These are phyloP conservation scores for Phytophthora boehmeriae DNA, from an alignment of 352 stramenopile species.

Conservation along the genomic window DNA sequence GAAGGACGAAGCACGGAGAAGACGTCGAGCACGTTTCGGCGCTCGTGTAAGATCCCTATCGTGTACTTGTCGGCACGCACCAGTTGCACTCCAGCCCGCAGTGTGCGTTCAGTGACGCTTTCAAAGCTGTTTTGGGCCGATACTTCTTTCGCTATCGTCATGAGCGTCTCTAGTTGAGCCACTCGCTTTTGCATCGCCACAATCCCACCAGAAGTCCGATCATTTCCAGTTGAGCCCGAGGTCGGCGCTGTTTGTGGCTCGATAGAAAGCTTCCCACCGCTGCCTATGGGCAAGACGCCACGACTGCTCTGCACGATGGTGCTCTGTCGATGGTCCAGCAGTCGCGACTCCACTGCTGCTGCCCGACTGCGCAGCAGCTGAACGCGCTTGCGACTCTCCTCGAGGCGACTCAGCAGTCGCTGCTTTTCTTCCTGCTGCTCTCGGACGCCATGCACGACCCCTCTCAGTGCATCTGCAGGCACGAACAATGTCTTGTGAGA, in stretches of 20 bases:
- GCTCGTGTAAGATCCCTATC: constrained; percentile 63
- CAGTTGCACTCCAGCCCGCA: constrained; percentile 57
- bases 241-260: not conserved
- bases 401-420: constrained; percentile 37
- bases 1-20: constrained; percentile 37
- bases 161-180: constrained; percentile 61
- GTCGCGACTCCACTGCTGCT: constrained; percentile 47
- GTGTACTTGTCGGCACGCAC: constrained; percentile 71
- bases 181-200: constrained; percentile 53
- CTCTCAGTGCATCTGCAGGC: constrained; percentile 44
- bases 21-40: constrained; percentile 61
- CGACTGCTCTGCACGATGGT: constrained; percentile 15
- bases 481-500: constrained; percentile 41
- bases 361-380: constrained; percentile 44
- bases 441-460: constrained; percentile 41
- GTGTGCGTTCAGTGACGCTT: constrained; percentile 56
- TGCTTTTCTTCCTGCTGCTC: constrained; percentile 46
- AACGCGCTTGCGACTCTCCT: constrained; percentile 44
- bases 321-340: constrained; percentile 53
- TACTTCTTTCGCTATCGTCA: constrained; percentile 61
- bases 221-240: not conserved
- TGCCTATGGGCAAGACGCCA: constrained; percentile 5
- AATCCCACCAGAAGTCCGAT: constrained; percentile 26
- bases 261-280: not conserved
- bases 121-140: constrained; percentile 64